These are phyloP conservation scores for Saccharomyces paradoxus DNA, from an alignment of 805 yeast species.

Conservation along the genomic window DNA sequence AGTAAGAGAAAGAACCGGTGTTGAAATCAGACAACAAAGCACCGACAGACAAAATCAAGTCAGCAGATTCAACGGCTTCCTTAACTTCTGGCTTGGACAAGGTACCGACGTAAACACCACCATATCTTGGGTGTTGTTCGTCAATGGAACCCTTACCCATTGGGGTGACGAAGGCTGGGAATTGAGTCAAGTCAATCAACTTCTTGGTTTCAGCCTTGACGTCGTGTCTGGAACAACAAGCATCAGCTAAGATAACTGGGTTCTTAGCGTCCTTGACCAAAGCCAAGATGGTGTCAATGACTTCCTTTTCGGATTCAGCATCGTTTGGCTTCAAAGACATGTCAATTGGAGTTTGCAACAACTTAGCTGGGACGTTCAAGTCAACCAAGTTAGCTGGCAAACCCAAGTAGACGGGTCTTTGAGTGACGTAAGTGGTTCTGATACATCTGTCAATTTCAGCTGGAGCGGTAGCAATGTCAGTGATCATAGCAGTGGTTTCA, in stretches of 20 bases:
- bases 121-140: constrained; percentile 65
- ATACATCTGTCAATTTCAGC: constrained; percentile 66
- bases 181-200: constrained; percentile 59
- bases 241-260: constrained; percentile 76
- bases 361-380: constrained; percentile 45
- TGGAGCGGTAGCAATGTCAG: constrained; percentile 59
- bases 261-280: constrained; percentile 51
- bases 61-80: constrained; percentile 64
- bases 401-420: constrained; percentile 78
- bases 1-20: constrained; percentile 79
- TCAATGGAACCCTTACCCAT: constrained; percentile 81
- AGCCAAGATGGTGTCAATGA: constrained; percentile 42
- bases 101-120: constrained; percentile 83
- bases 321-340: constrained; percentile 51
- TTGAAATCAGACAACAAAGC: constrained; percentile 81
- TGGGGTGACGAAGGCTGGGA: constrained; percentile 80
- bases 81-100: constrained; percentile 65
- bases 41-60: constrained; percentile 71
- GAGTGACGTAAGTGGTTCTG: constrained; percentile 58
- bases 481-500: constrained; percentile 55
- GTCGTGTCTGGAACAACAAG: constrained; percentile 75
- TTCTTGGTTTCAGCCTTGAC: constrained; percentile 54
- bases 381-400: constrained; percentile 77
- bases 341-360: constrained; percentile 59
- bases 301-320: constrained; percentile 54